Evolutionary conservation across 139 green algal genomes (phyloP), one percentile per base, ranked within the genome.

Genomic region (Micromonas commoda): DNA sequence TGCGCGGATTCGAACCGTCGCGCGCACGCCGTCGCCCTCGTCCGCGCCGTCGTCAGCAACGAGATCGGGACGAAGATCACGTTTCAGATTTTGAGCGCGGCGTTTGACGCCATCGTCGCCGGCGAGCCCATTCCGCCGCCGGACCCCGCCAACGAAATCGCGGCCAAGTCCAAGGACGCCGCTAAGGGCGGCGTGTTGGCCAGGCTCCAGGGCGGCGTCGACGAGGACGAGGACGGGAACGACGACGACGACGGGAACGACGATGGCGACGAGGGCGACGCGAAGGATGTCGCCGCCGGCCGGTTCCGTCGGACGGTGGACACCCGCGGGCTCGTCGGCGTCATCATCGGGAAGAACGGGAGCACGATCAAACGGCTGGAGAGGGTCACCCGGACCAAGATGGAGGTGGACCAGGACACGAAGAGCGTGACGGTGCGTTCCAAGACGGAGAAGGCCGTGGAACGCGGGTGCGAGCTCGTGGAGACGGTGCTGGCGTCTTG

Each of bases 321-420:
- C 9, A 45, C 23, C 64, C 4, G 26, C 29, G 68, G 34, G 24
- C 21, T 39, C 23, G 21, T 75, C 9, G 68, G 68, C 29, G 24
- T 32, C 6, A 61, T 75, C 68, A 63, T 75, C 37, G 68, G 68
- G 23, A 60, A 26, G 9, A 6, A 31, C n/a, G 68, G 68, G 16
- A 1, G 21, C 21, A 19, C 23, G 20, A 75, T 75, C 68, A 75
- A 28, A 6, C 19, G 23, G 3, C 38, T 75, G 21, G 31, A 26
- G 29, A 26, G 68, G 2, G 1, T 26, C 1, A 33, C 19, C 20
- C 23, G 26, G 23, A 63, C 37, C 37, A 28, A 19, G n/a, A 6
- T 75, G 5, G 37, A 75, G 2, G 68, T 61, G 2, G 37, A 75
- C 37, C 23, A 39, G 37, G 68, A 75, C 1, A 37, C 16, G 37